Percentiles rank a stretch among this genome's conserved stretches.
phyloP scores from a whole-genome alignment of 192 early-diverging fungal genomes.

The Linnemannia elongata region DNA sequence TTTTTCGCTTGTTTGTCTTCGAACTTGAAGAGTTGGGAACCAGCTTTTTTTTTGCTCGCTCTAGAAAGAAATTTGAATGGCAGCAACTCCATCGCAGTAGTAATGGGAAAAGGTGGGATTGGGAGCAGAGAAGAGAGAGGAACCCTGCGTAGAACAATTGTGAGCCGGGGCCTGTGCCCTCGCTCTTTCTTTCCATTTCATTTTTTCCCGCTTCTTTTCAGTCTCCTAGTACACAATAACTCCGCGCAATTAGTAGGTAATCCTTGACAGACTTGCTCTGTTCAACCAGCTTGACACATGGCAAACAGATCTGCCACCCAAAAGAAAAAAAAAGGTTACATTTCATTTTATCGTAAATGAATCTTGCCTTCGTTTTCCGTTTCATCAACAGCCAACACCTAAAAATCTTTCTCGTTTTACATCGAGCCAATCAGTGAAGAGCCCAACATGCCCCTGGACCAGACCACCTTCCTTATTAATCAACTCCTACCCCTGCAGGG shows the following conservation, averaged over 20 bases:
- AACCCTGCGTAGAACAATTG: not conserved
- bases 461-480: not conserved
- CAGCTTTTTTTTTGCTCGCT: not conserved
- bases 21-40: not conserved
- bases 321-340: not conserved
- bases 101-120: not conserved
- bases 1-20: not conserved
- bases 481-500: not conserved
- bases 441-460: constrained; percentile 8
- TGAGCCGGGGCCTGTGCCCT: not conserved
- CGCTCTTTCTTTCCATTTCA: not conserved
- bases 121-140: not conserved
- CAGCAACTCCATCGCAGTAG: not conserved
- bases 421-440: not conserved
- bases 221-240: no score
- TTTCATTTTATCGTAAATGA: not conserved
- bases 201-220: not conserved
- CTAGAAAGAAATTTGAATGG: not conserved
- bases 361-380: not conserved
- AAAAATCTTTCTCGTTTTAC: not conserved
- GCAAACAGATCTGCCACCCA: not conserved
- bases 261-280: not conserved
- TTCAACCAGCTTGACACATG: not conserved
- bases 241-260: not conserved
- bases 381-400: not conserved